Percentiles rank a stretch among this genome's conserved stretches.
Evolutionary conservation across 2,329 filamentous ascomycete genomes (phyloP).

Genomic region (Stagonosporopsis tanaceti): DNA sequence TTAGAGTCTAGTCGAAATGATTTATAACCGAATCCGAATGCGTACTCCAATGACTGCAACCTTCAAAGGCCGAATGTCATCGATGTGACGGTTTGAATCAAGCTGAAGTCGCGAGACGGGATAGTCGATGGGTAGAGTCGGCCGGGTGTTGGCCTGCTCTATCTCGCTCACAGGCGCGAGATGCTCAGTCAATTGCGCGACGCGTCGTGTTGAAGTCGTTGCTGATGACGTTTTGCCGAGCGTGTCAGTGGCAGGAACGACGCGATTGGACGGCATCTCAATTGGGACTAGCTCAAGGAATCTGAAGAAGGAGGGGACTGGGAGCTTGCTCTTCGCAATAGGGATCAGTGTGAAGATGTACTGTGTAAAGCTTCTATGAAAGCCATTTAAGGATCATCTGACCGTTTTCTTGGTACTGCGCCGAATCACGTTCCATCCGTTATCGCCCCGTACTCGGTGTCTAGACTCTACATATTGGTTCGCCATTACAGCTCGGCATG

Average conservation of each 20-base stretch:
- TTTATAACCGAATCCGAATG: neutral
- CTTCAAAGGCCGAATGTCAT: slow-evolving; percentile 45
- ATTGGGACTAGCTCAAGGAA: slow-evolving; percentile 2
- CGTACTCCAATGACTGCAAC: slow-evolving; percentile 66
- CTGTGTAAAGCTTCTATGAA: neutral
- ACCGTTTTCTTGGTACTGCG: neutral
- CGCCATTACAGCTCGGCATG: slow-evolving; percentile 18
- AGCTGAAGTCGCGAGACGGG: slow-evolving; percentile 38
- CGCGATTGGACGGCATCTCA: slow-evolving; percentile 28
- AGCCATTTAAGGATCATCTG: slow-evolving; percentile 16
- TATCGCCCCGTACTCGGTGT: slow-evolving; percentile 18
- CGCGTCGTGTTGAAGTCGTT: slow-evolving; percentile 32
- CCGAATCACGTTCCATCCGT: slow-evolving; percentile 11
- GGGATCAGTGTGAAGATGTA: neutral
- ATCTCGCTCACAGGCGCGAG: slow-evolving; percentile 31
- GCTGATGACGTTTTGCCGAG: slow-evolving; percentile 18
- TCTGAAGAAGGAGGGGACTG: neutral
- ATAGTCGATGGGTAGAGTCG: slow-evolving; percentile 31
- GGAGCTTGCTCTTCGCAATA: neutral
- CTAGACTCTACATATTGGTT: slow-evolving; percentile 1
- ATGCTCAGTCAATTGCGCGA: slow-evolving; percentile 39
- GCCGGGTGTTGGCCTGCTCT: slow-evolving; percentile 22
- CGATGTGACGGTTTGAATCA: slow-evolving; percentile 38
- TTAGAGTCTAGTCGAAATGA: neutral
- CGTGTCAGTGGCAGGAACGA: slow-evolving; percentile 24